These are phyloP conservation scores for Candida xiaguanensis DNA, from an alignment of 805 yeast species.

Conservation along the genomic window DNA sequence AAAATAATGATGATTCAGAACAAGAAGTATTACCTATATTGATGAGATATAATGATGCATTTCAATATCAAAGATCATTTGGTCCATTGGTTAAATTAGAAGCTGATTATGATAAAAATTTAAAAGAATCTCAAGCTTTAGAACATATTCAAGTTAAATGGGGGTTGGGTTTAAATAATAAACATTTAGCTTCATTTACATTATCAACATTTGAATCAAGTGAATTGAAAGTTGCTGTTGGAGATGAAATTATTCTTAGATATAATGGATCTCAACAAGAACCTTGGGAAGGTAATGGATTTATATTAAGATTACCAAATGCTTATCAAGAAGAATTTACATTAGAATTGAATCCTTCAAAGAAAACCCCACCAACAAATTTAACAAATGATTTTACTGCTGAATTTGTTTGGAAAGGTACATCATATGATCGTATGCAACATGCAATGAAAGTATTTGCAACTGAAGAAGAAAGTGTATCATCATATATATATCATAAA, in stretches of 20 bases:
- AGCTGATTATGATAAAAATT: constrained; percentile 70
- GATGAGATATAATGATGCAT: constrained; percentile 76
- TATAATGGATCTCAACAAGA: constrained; percentile 55
- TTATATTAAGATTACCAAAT: constrained; percentile 67
- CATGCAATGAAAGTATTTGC: constrained; percentile 72
- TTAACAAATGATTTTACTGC: constrained; percentile 68
- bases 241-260: constrained; percentile 74
- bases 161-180: constrained; percentile 63
- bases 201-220: constrained; percentile 64
- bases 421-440: constrained; percentile 81
- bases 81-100: constrained; percentile 81
- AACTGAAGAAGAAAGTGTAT: constrained; percentile 59
- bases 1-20: constrained; percentile 45
- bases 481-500: constrained; percentile 71
- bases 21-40: constrained; percentile 66
- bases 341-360: constrained; percentile 54
- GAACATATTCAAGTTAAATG: constrained; percentile 71
- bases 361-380: constrained; percentile 52
- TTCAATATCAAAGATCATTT: constrained; percentile 78
- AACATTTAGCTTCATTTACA: constrained; percentile 65
- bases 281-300: constrained; percentile 74
- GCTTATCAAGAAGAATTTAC: constrained; percentile 65
- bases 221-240: constrained; percentile 70
- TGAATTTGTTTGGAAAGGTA: constrained; percentile 87
- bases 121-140: constrained; percentile 74